Evolutionary conservation across 1,284 basidiomycete genomes (phyloP), one percentile per base, ranked within the genome.

Genomic region (Puccinia hordei): DNA sequence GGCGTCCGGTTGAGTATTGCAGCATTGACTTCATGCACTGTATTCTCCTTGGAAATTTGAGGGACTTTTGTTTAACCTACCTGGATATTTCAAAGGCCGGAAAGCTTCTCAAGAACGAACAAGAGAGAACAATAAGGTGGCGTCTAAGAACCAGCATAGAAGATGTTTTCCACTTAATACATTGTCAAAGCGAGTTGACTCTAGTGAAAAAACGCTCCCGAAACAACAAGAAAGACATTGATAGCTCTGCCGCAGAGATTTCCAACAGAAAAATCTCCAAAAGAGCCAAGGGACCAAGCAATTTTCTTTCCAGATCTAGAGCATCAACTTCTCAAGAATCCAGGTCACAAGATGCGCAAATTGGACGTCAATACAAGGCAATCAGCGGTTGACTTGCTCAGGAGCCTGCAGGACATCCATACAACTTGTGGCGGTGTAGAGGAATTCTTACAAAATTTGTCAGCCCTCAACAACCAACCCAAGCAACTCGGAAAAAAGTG

Each of bases 11-110:
- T 30, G 53, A 78, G 24, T 69, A 35, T 59, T 57, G 44, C 33
- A 71, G 63, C 33, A 59, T 78, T 33, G 65, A 78, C 19, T 68
- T 78, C 9, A 78, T 78, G 75, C 75, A 78, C 30, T 59, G 30
- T 30, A 41, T 78, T 30, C 22, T 78, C 9, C 65, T 78, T 12
- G 75, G 75, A 3, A 57, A 65, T 41, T 22, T 69, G 12, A 69
- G 71, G 33, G 49, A 69, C 49, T 78, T 41, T n/a, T 69, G 63
- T 19, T 53, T 71, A 10, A 30, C 68, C 4, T 71, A 71, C 27
- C n/a, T 71, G 27, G 46, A 71, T 13, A 17, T 71, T 33, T 33
- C 68, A 53, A 27, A n/a, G 44, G 68, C 68, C 9, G 68, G 68
- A 27, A 53, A 71, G 24, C 46, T 71, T 51, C 46, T 71, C 22